These are phyloP conservation scores for Parmales sp. DNA, from an alignment of 108 stramenopile genomes.

Conservation along the genomic window DNA sequence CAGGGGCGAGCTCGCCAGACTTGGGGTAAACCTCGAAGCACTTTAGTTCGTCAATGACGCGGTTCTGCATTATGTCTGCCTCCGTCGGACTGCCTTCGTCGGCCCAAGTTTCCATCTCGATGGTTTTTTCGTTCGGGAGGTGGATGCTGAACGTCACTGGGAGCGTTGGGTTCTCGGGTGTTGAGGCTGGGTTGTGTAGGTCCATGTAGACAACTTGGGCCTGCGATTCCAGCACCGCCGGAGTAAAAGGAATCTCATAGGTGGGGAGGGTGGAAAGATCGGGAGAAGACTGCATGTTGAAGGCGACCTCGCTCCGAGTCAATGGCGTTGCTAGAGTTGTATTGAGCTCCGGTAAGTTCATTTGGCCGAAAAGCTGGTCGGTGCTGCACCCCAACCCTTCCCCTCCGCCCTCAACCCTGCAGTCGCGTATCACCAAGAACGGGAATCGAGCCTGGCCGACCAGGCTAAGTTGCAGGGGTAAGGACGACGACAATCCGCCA, in stretches of 20 bases:
- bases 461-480: constrained; percentile 13
- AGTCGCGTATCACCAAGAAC: constrained; percentile 16
- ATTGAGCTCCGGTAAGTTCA: constrained; percentile 13
- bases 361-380: constrained; percentile 10
- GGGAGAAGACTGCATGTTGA: constrained; percentile 17
- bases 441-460: constrained; percentile 19
- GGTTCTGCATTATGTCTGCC: constrained; percentile 1
- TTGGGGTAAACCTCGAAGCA: constrained; percentile 24
- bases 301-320: constrained; percentile 16
- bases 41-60: constrained; percentile 23
- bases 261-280: constrained; percentile 11
- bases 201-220: constrained; percentile 12
- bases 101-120: constrained; percentile 29
- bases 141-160: constrained; percentile 12
- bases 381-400: constrained; percentile 1
- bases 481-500: background rate
- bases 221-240: constrained; percentile 6
- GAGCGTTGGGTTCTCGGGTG: too few species aligned
- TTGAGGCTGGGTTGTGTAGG: constrained; percentile 16
- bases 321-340: constrained; percentile 11
- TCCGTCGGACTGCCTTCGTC: constrained; percentile 26
- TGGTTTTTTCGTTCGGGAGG: constrained; percentile 26
- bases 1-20: constrained; percentile 17
- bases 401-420: constrained; percentile 13
- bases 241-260: constrained; percentile 13